These are phyloP conservation scores for Mucor racemosus DNA, from an alignment of 371 early-diverging fungal species.

Conservation along the genomic window DNA sequence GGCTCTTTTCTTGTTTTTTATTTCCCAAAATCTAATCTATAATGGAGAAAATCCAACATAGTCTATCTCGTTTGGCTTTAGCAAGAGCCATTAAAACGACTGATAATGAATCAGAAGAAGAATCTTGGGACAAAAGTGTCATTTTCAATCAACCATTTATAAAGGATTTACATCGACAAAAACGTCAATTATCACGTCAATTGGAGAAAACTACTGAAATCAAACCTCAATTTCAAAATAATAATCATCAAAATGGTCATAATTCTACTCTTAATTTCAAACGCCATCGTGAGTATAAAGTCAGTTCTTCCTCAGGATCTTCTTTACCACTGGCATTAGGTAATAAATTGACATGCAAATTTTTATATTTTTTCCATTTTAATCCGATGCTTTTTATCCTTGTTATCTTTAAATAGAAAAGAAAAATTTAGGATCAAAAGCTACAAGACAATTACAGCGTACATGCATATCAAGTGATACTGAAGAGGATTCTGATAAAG, in stretches of 20 bases:
- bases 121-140: slow-evolving; percentile 48
- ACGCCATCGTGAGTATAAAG: not conserved
- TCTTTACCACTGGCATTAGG: not conserved
- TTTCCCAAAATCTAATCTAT: not conserved
- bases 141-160: slow-evolving; percentile 48
- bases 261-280: not conserved
- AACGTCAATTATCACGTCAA: not conserved
- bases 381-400: not conserved
- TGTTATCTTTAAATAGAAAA: not conserved
- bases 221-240: not conserved
- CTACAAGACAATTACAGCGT: not conserved
- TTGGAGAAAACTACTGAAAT: not conserved
- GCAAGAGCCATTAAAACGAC: slow-evolving; percentile 50
- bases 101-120: slow-evolving; percentile 26
- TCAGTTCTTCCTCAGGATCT: not conserved
- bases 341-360: not conserved
- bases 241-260: not conserved
- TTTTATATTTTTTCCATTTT: not conserved
- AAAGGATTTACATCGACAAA: slow-evolving; percentile 13
- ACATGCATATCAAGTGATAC: slow-evolving; percentile 19
- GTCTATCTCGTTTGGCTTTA: slow-evolving; percentile 21
- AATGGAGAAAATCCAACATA: slow-evolving; percentile 9
- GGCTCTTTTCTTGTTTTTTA: not conserved
- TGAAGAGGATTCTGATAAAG: slow-evolving; percentile 8
- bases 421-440: not conserved